phyloP scores from a whole-genome alignment of 2,329 filamentous ascomycete genomes.

The Didymella exigua region DNA sequence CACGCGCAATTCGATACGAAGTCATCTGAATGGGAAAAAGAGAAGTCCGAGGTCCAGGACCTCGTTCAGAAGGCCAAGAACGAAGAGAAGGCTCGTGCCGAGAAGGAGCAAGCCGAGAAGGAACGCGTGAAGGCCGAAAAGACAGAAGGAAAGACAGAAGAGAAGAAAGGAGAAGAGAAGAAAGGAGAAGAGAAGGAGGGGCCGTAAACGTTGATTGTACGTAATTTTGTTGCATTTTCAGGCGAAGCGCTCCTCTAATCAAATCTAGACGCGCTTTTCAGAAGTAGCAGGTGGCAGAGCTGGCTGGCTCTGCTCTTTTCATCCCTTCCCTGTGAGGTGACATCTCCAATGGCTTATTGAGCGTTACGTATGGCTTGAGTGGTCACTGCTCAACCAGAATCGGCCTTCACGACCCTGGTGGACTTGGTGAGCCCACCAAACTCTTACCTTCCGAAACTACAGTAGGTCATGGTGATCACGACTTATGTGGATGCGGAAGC shows the following conservation, averaged over 20 bases:
- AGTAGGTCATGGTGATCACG: background rate
- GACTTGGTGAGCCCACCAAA: background rate
- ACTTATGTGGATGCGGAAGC: background rate
- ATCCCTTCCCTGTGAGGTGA: background rate
- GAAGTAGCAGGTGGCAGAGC: background rate
- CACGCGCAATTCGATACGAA: conserved; percentile 80
- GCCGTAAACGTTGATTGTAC: conserved; percentile 6
- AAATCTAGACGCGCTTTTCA: background rate
- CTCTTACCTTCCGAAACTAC: background rate
- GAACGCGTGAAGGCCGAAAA: conserved; percentile 57
- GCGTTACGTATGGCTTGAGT: conserved; percentile 30
- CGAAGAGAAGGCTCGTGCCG: conserved; percentile 44
- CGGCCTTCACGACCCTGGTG: conserved; percentile 25
- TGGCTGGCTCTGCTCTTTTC: background rate
- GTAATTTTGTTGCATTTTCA: background rate
- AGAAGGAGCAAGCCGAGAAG: conserved; percentile 50
- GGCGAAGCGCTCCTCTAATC: background rate
- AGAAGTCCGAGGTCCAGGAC: conserved; percentile 79
- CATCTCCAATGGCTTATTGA: background rate
- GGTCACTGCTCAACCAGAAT: conserved; percentile 15
- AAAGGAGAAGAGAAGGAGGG: conserved; percentile 26
- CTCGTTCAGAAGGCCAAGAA: conserved; percentile 63
- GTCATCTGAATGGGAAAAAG: conserved; percentile 84
- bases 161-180: conserved; percentile 39
- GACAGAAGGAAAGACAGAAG: conserved; percentile 45